Percentiles rank a stretch among this genome's conserved stretches.
Conservation (phyloP, 257 asterid species). For the Nicotiana undulata region DNA sequence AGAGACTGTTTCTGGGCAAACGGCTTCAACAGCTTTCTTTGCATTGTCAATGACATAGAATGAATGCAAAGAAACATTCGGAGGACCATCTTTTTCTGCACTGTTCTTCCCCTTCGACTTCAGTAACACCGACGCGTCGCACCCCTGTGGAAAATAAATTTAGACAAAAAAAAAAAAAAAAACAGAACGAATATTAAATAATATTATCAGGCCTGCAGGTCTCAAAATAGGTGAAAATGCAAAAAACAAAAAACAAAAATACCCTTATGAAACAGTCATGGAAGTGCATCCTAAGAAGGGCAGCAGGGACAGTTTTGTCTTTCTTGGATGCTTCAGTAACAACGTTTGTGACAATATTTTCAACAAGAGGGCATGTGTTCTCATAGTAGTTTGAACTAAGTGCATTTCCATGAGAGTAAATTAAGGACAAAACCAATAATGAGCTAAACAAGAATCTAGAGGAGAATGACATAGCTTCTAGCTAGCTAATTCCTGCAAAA, state of each 20-base stretch:
- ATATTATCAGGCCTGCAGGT: background rate
- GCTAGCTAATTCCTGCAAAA: background rate
- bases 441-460: slow-evolving; percentile 1
- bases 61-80: slow-evolving; percentile 18
- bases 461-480: background rate
- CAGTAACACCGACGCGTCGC: slow-evolving; percentile 23
- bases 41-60: slow-evolving; percentile 19
- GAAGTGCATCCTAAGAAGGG: slow-evolving; percentile 17
- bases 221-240: background rate
- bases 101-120: slow-evolving; percentile 15
- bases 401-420: slow-evolving; percentile 16
- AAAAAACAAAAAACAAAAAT: background rate
- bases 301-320: slow-evolving; percentile 17
- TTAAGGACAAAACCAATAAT: slow-evolving; percentile 5
- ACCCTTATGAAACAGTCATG: slow-evolving; percentile 22
- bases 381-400: slow-evolving; percentile 30
- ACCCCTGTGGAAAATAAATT: slow-evolving; percentile 6
- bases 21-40: slow-evolving; percentile 19
- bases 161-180: background rate
- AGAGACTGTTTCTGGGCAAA: slow-evolving; percentile 17
- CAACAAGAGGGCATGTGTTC: slow-evolving; percentile 15
- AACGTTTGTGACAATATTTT: background rate
- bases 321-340: background rate
- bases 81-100: slow-evolving; percentile 25
- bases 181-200: background rate